Percentiles rank a stretch among this genome's conserved stretches.
Evolutionary conservation across 225 moss, liverwort and hornwort species (phyloP).

Genomic region (Thuidium tamariscinum): DNA sequence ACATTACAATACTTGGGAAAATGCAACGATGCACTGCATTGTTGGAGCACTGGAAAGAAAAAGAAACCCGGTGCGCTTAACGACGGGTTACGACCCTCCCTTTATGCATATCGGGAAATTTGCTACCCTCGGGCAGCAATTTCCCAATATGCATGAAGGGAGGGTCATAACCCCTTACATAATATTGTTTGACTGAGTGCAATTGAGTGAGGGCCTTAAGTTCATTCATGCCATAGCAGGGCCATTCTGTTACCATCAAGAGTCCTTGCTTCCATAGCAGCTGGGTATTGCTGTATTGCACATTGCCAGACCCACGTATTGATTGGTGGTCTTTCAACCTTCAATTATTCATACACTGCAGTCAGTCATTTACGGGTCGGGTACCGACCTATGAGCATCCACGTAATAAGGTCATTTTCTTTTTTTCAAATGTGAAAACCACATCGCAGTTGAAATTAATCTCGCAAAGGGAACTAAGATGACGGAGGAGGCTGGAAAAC

Average conservation of each 20-base stretch:
- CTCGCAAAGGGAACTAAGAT: background rate
- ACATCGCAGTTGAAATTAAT: too few species aligned
- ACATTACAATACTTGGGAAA: too few species aligned
- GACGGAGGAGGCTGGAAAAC: too few species aligned
- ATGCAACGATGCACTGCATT: too few species aligned
- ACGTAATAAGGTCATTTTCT: too few species aligned
- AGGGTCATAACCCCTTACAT: too few species aligned
- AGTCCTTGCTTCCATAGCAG: background rate
- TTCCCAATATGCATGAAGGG: too few species aligned
- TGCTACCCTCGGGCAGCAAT: too few species aligned
- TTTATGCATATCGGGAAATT: too few species aligned
- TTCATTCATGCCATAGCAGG: background rate
- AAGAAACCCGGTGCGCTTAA: too few species aligned
- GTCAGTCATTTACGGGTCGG: rapidly evolving
- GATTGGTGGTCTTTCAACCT: background rate
- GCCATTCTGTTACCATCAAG: constrained; percentile 12
- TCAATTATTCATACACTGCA: background rate
- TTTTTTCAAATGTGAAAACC: background rate
- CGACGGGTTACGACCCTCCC: too few species aligned
- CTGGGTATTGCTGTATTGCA: background rate
- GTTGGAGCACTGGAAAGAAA: too few species aligned
- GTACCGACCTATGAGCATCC: background rate
- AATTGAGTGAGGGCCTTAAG: background rate
- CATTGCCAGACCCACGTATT: background rate
- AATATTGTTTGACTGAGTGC: background rate